phyloP scores from a whole-genome alignment of 1,139 yeast species.

The Yamadazyma atlantica region DNA sequence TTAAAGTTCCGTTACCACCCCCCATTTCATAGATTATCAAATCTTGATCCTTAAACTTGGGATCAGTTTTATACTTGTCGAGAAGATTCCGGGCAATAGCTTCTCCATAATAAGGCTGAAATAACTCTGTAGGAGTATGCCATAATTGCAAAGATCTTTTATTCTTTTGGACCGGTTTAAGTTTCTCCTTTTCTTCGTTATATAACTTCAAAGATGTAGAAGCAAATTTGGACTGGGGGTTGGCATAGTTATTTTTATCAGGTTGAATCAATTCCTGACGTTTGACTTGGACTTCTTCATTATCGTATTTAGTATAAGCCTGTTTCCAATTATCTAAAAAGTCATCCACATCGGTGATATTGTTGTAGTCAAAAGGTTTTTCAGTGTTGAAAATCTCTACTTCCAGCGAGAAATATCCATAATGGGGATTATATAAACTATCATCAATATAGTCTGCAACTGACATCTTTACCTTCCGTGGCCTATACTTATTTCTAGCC shows the following conservation, averaged over 20 bases:
- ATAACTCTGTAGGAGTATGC: slow-evolving; percentile 90
- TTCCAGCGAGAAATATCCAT: slow-evolving; percentile 79
- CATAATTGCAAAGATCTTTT: slow-evolving; percentile 65
- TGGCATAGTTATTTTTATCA: slow-evolving; percentile 14
- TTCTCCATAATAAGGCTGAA: slow-evolving; percentile 82
- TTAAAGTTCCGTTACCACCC: slow-evolving; percentile 86
- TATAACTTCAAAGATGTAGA: slow-evolving; percentile 32
- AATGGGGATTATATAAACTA: slow-evolving; percentile 74
- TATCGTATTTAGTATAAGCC: slow-evolving; percentile 61
- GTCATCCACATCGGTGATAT: slow-evolving; percentile 63
- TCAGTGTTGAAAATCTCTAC: slow-evolving; percentile 67
- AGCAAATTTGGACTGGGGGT: slow-evolving; percentile 30
- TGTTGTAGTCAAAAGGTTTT: slow-evolving; percentile 59
- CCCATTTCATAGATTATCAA: slow-evolving; percentile 83
- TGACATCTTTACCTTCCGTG: slow-evolving; percentile 65
- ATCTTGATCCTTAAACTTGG: slow-evolving; percentile 61
- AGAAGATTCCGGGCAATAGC: slow-evolving; percentile 75
- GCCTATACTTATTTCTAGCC: slow-evolving; percentile 48
- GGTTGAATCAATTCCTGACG: slow-evolving; percentile 15
- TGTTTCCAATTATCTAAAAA: slow-evolving; percentile 68
- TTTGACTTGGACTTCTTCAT: slow-evolving; percentile 17
- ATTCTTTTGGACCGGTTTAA: slow-evolving; percentile 14
- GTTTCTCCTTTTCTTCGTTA: slow-evolving; percentile 25
- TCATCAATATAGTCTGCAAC: slow-evolving; percentile 82
- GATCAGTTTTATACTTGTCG: slow-evolving; percentile 64